These are phyloP conservation scores for Phycomyces nitens DNA, from an alignment of 192 early-diverging fungal species.

Conservation along the genomic window DNA sequence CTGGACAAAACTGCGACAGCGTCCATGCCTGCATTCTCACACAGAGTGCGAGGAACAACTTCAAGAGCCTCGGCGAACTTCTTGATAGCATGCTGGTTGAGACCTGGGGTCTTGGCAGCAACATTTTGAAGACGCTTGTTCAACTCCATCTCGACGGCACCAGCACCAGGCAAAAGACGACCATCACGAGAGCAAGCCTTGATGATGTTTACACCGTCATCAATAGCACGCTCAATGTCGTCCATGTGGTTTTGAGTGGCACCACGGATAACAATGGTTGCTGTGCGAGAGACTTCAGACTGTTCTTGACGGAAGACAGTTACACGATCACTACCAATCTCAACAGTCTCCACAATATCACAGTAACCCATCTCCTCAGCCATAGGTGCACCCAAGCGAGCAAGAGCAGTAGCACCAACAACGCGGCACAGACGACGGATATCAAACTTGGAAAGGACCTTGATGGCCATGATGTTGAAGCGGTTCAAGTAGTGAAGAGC, in stretches of 20 bases:
- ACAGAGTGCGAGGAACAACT: conserved; percentile 90
- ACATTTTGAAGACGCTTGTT: conserved; percentile 71
- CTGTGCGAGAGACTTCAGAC: conserved; percentile 75
- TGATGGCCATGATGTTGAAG: conserved; percentile 83
- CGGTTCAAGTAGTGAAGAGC: conserved; percentile 95
- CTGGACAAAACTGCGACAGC: conserved; percentile 89
- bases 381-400: conserved; percentile 88
- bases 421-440: conserved; percentile 92
- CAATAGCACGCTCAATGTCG: conserved; percentile 94
- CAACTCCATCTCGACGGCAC: conserved; percentile 92
- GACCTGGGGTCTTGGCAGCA: conserved; percentile 87
- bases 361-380: conserved; percentile 98
- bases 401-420: conserved; percentile 86
- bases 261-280: conserved; percentile 94
- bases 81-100: conserved; percentile 95
- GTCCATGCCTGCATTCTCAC: conserved; percentile 93
- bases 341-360: conserved; percentile 93
- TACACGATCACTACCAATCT: conserved; percentile 96
- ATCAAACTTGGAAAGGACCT: conserved; percentile 94
- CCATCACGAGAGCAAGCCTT: conserved; percentile 87
- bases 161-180: conserved; percentile 87
- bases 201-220: conserved; percentile 96
- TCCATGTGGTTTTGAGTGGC: conserved; percentile 94
- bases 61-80: conserved; percentile 94
- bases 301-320: conserved; percentile 96